phyloP scores from a whole-genome alignment of 2,329 filamentous ascomycete species.

The Botrytis tulipae region DNA sequence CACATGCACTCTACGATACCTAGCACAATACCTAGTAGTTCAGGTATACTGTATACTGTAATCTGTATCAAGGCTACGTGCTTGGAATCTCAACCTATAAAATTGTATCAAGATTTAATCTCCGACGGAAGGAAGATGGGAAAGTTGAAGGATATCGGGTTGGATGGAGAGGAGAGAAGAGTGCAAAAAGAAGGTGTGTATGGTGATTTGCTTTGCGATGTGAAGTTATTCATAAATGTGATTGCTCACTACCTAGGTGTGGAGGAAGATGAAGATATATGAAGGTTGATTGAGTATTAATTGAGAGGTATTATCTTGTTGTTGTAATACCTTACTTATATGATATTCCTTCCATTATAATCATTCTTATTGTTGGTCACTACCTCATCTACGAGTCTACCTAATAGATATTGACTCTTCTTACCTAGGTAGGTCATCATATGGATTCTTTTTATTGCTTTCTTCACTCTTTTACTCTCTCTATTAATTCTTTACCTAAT shows the following conservation, averaged over 20 bases:
- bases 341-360: background rate
- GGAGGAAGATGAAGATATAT: too few relatives aligned
- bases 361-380: background rate
- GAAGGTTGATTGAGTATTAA: too few relatives aligned
- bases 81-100: background rate
- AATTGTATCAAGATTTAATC: background rate
- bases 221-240: too few relatives aligned
- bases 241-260: too few relatives aligned
- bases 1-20: background rate
- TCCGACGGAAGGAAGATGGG: conserved; percentile 6
- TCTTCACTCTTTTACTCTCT: background rate
- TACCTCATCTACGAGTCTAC: background rate
- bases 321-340: too few relatives aligned
- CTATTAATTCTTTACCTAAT: background rate
- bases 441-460: background rate
- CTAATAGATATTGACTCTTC: background rate
- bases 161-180: background rate
- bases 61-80: background rate
- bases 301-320: too few relatives aligned
- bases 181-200: too few relatives aligned
- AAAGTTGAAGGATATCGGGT: background rate
- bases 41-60: background rate
- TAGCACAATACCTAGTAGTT: background rate
- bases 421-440: too few relatives aligned
- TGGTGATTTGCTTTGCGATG: too few relatives aligned